Evolutionary conservation across 805 yeast genomes (phyloP), one percentile per base, ranked within the genome.

Genomic region (Ogataea allantospora): DNA sequence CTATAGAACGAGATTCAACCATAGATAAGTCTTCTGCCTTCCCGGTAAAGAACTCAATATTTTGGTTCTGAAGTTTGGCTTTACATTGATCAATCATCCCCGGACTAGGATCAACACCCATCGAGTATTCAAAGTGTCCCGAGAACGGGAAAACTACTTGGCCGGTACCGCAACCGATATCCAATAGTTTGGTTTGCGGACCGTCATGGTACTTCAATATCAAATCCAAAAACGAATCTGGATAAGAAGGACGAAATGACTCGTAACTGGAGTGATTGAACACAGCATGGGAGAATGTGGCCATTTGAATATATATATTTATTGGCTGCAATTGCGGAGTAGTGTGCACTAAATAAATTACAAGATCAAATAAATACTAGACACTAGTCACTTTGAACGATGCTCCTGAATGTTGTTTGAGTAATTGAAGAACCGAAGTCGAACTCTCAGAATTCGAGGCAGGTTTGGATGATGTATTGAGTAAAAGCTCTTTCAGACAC

Each of bases 121-220:
- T 62, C 1, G 78, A 76, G 13, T 59, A 46, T n/a, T 66, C 55
- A 48, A 80, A 78, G 33, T 63, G 57, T 1, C 60, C 46, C 3
- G 70, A 48, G 24, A 81, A 53, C 27, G 77, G 75, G 41, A 71
- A 66, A 0, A 89, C 72, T 1, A 82, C 91, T 44, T 78, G 78
- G 0, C 95, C 95, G 0, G 93, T 75, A 0, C 95, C 95, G 58
- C 88, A 82, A 0, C 93, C 95, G 4, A 82, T 62, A 60, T 86
- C 95, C 9, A 85, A 55, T 10, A 32, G 30, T 2, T 3, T 19
- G 2, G 78, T 73, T n/a, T 66, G 43, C 1, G 55, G 35, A 2
- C 51, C 44, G n/a, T 45, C 58, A 7, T 53, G 50, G 54, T 76
- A 78, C 1, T 12, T 8, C 7, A 51, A 2, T 16, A 82, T 46